phyloP scores from a whole-genome alignment of 176 grass and related monocot genomes.

The Raddia distichophylla region DNA sequence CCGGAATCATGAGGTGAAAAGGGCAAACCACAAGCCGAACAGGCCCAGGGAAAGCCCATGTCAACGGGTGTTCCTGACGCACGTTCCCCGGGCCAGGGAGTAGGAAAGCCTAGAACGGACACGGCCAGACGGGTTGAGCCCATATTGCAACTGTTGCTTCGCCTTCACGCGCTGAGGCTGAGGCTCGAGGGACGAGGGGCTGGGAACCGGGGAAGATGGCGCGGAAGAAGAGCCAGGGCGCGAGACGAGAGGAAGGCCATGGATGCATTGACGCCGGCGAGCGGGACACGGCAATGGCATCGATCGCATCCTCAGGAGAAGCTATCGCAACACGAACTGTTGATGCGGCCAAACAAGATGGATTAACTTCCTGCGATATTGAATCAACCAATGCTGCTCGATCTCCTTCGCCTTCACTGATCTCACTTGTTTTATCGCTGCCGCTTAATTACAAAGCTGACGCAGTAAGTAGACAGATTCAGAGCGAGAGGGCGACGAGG shows the following conservation, averaged over 20 bases:
- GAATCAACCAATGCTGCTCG: not conserved
- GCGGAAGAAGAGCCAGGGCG: not conserved
- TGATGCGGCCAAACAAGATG: not conserved
- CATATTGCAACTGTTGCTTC: too few relatives aligned
- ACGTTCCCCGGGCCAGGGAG: too few relatives aligned
- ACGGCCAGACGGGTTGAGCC: not conserved
- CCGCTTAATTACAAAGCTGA: not conserved
- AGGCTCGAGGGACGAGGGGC: too few relatives aligned
- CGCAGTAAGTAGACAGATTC: not conserved
- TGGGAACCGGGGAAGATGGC: too few relatives aligned
- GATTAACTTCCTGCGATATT: not conserved
- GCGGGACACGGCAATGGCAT: not conserved
- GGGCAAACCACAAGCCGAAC: not conserved
- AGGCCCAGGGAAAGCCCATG: too few relatives aligned
- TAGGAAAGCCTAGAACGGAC: too few relatives aligned
- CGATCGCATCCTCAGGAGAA: too few relatives aligned
- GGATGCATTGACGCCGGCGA: not conserved
- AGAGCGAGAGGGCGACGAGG: constrained; percentile 88
- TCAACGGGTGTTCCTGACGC: too few relatives aligned
- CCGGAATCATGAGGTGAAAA: not conserved
- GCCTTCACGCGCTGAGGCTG: too few relatives aligned
- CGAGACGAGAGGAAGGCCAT: too few relatives aligned
- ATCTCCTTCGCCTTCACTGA: too few relatives aligned
- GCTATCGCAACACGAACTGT: not conserved
- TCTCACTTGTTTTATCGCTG: not conserved